Evolutionary conservation across 169 alveolate genomes (phyloP), one percentile per base, ranked within the genome.

Genomic region (Blepharisma undulans): DNA sequence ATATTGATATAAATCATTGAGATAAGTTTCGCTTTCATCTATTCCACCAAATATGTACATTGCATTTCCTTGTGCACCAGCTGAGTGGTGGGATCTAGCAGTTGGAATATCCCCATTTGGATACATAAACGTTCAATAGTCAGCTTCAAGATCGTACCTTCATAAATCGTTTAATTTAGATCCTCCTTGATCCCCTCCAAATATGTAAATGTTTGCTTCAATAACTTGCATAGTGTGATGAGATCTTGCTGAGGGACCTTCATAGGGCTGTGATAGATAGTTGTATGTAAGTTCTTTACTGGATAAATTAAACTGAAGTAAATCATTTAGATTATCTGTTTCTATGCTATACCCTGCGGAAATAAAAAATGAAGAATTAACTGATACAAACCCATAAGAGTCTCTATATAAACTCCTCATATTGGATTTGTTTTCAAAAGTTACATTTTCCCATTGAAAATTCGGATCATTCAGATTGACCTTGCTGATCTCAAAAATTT

Each of bases 131-230:
- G 29, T 6, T 29, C 80, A 74, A 29, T 25, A 10, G 1, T 74
- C 79, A 48, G 89, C 25, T 27, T 79, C 87, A 27, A 60, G 1
- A n/a, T 84, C 48, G n/a, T 16, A 84, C 10, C 48, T 48, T 77
- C 89, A 84, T 22, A 84, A 30, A 59, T 84, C 89, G 19, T 84
- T 84, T 2, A 84, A 29, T 4, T 36, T 33, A n/a, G 8, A 22
- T 6, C 89, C 78, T 18, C 34, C 8, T 21, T 60, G 14, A 12
- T 36, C 89, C 18, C 89, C 89, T 2, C 89, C 89, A 84, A 84
- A 84, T 22, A 84, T 25, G 18, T 84, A 84, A n/a, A 84, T n/a
- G 10, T 59, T 84, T 32, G 36, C 2, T 25, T 79, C 34, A 10
- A 79, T 29, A 2, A 33, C 18, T 29, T 25, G 61, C 36, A 79